Evolutionary conservation across 768 basidiomycete species (phyloP).

Genomic region (Suillus alpinus): DNA sequence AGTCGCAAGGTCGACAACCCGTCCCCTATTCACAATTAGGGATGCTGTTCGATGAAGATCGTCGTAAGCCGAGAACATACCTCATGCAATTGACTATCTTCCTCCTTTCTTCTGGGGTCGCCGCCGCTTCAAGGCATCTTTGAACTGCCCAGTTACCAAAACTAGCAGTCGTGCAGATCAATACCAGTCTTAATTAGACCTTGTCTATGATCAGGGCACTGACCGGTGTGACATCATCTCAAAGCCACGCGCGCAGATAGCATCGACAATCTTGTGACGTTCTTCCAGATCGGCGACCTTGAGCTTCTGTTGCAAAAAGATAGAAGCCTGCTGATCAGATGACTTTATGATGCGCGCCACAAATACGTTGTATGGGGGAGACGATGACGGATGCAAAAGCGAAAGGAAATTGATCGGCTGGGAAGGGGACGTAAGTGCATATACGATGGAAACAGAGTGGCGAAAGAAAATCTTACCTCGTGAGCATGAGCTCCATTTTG

Average conservation of each 20-base stretch:
- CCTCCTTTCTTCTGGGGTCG: constrained; percentile 67
- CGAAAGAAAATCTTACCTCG: constrained; percentile 45
- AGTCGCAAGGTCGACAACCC: constrained; percentile 82
- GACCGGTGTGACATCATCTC: constrained; percentile 93
- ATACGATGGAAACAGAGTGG: constrained; percentile 12
- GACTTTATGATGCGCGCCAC: constrained; percentile 85
- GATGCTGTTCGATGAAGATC: constrained; percentile 1
- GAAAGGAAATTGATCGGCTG: constrained; percentile 90
- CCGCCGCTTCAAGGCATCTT: constrained; percentile 78
- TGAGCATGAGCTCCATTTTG: constrained; percentile 33
- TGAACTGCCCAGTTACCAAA: constrained; percentile 94
- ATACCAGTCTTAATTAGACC: neutral
- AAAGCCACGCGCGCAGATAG: constrained; percentile 78
- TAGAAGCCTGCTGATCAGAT: constrained; percentile 88
- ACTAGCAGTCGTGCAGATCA: constrained; percentile 33
- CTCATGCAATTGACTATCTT: constrained; percentile 88
- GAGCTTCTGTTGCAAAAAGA: constrained; percentile 87
- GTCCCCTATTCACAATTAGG: constrained; percentile 46
- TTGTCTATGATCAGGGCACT: constrained; percentile 7
- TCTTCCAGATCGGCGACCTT: constrained; percentile 81
- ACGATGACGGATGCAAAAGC: constrained; percentile 75
- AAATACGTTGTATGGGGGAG: constrained; percentile 80
- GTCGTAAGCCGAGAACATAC: constrained; percentile 34
- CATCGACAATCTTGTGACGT: constrained; percentile 80
- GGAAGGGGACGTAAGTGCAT: constrained; percentile 12